Base-by-base conservation (phyloP, 768 basidiomycete genomes). In the Russula griseocarnosa region DNA sequence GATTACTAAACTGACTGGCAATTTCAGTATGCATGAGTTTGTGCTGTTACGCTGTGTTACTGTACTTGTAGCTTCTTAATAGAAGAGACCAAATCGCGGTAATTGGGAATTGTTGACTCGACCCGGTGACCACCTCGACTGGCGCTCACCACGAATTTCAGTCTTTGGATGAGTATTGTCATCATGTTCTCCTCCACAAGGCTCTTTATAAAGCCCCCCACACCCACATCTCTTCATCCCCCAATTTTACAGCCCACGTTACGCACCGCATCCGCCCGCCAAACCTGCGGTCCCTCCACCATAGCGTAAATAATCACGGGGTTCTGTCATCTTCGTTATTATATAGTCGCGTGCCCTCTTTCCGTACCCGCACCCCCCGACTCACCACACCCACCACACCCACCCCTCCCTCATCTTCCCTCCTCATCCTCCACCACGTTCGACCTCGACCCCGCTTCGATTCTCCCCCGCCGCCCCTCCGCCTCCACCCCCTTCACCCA, bases 1-100 rank as follows among this genome's bases (percentile, higher is more conserved):
- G 5, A 1, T 16, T 14, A 38, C 53, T 14, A 18, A 40, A 18
- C 5, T 10, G 3, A 20, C 2, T 1, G 3, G 1, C 36, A 26
- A 30, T 30, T 30, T 7, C 62, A 72, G 71, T 72, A 72, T 32
- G 71, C 71, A 10, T 72, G 62, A 70, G 47, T 34, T 0, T 40
- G 38, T 14, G 36, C 14, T 36, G 2, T 30, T 30, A 30, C 30
- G 2, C 3, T 77, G 34, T 32, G 40, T 18, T 46, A 22, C n/a
- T 18, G n/a, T n/a, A n/a, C n/a, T 18, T 40, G 20, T 44, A 44
- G 20, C 10, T 59, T 59, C 58, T 40, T 28, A 59, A 59, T 59
- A 58, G 57, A 58, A 57, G 2, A 1, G 20, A 20, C 8, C 18
- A 10, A n/a, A n/a, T n/a, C n/a, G n/a, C n/a, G 44, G 5, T 46